A percentile compares a stretch with the other conserved stretches of the same genome.
Conservation (phyloP, 1,284 basidiomycete genomes). For the Tylopilus sp. region DNA sequence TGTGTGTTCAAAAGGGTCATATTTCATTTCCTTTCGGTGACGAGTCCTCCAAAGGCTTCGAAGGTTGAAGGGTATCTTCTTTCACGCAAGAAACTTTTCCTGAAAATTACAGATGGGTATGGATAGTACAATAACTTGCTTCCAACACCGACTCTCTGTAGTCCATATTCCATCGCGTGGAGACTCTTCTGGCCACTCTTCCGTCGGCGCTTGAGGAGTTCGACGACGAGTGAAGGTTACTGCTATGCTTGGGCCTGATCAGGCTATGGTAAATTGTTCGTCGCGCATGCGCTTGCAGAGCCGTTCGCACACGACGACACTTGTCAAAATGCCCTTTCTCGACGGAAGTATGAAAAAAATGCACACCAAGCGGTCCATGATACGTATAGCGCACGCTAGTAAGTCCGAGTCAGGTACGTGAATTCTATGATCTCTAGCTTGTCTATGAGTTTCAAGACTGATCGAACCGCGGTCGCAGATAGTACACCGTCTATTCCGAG, state of each 20-base stretch:
- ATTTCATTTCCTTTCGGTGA: constrained; percentile 10
- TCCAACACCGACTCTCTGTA: too few species aligned
- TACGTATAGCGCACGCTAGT: background rate
- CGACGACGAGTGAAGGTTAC: too few species aligned
- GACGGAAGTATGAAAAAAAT: too few species aligned
- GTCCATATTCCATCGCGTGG: too few species aligned
- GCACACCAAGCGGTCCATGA: background rate
- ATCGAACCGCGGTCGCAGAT: background rate
- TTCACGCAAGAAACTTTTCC: constrained; percentile 4
- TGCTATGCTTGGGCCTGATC: too few species aligned
- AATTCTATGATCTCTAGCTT: constrained; percentile 7
- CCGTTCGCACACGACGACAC: too few species aligned
- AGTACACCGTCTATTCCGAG: background rate
- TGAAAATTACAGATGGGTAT: constrained; percentile 5
- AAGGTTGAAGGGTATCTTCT: background rate
- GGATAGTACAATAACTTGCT: constrained; percentile 5
- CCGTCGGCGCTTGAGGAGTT: too few species aligned
- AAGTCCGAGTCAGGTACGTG: background rate
- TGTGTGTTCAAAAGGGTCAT: background rate
- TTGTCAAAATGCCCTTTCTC: too few species aligned
- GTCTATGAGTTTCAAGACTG: background rate
- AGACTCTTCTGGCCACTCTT: too few species aligned
- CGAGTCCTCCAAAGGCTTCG: background rate
- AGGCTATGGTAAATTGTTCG: too few species aligned
- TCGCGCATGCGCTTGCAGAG: too few species aligned